Conservation (phyloP, 2,329 filamentous ascomycete species). For the Mollisia scopiformis region DNA sequence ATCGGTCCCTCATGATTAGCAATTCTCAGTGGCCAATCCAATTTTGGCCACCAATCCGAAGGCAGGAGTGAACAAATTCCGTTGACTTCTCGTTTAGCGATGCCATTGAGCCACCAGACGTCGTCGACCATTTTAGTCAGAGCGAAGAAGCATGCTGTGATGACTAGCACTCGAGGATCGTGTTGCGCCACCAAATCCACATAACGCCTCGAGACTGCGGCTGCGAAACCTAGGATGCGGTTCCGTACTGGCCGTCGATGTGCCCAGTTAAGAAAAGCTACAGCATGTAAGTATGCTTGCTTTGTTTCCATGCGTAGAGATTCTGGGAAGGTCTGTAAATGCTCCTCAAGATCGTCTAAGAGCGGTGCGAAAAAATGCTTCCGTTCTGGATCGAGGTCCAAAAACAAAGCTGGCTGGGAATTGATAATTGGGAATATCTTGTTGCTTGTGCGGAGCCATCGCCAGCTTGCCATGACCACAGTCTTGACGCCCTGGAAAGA, state of each 20-base stretch:
- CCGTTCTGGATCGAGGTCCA: conserved; percentile 57
- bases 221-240: conserved; percentile 64
- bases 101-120: conserved; percentile 71
- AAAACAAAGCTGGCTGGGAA: conserved; percentile 62
- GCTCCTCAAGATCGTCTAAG: conserved; percentile 59
- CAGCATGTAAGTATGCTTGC: conserved; percentile 64
- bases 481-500: conserved; percentile 70
- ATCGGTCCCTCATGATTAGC: conserved; percentile 33
- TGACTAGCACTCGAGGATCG: conserved; percentile 43
- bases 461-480: conserved; percentile 66
- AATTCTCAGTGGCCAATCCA: conserved; percentile 37
- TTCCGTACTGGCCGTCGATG: conserved; percentile 62
- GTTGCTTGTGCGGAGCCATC: conserved; percentile 60
- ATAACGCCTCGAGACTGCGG: conserved; percentile 63
- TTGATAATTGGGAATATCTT: conserved; percentile 65
- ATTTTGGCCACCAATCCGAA: conserved; percentile 34
- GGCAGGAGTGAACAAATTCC: conserved; percentile 43
- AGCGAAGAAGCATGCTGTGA: conserved; percentile 36
- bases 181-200: conserved; percentile 62
- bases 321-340: conserved; percentile 44
- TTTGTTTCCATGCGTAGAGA: conserved; percentile 39
- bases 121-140: conserved; percentile 33
- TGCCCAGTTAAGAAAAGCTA: conserved; percentile 69
- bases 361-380: conserved; percentile 64
- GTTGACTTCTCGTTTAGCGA: conserved; percentile 66